phyloP scores from a whole-genome alignment of 176 grass and related monocot genomes.

The Aegilops speltoides region DNA sequence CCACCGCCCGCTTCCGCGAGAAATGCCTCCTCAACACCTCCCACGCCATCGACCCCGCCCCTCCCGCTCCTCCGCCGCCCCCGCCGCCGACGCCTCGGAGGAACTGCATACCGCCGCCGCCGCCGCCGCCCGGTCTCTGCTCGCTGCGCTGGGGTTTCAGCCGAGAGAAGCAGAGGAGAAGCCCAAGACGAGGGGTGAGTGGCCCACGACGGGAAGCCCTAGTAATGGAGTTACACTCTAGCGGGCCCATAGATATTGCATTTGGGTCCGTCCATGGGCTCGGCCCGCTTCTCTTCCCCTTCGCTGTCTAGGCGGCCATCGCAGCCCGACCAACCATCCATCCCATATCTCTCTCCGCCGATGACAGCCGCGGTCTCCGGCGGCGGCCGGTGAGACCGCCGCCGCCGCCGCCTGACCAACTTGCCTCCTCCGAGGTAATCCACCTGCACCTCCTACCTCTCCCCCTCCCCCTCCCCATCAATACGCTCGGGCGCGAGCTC shows the following conservation, averaged over 20 bases:
- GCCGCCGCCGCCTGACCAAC: too few species aligned
- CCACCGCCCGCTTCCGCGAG: constrained; percentile 58
- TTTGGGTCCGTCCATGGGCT: background rate
- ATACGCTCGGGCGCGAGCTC: background rate
- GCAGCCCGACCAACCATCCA: background rate
- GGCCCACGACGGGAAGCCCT: background rate
- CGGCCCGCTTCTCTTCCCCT: background rate
- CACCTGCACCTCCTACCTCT: too few species aligned
- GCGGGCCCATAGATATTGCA: background rate
- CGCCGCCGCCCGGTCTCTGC: constrained; percentile 24
- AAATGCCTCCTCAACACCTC: constrained; percentile 51
- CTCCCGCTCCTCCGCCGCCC: background rate
- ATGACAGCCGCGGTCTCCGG: constrained; percentile 10
- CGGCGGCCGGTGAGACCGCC: background rate
- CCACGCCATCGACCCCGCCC: constrained; percentile 8
- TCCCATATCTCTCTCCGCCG: constrained; percentile 21
- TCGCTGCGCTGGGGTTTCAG: constrained; percentile 4
- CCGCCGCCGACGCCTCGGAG: constrained; percentile 38
- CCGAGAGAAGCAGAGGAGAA: background rate
- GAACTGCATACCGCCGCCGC: constrained; percentile 52
- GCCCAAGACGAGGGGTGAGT: background rate
- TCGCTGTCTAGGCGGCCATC: background rate
- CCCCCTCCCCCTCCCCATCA: too few species aligned
- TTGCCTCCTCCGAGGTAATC: background rate
- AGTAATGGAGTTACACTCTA: background rate